Conservation (phyloP, 2,329 filamentous ascomycete genomes). For the Pochonia chlamydosporia region DNA sequence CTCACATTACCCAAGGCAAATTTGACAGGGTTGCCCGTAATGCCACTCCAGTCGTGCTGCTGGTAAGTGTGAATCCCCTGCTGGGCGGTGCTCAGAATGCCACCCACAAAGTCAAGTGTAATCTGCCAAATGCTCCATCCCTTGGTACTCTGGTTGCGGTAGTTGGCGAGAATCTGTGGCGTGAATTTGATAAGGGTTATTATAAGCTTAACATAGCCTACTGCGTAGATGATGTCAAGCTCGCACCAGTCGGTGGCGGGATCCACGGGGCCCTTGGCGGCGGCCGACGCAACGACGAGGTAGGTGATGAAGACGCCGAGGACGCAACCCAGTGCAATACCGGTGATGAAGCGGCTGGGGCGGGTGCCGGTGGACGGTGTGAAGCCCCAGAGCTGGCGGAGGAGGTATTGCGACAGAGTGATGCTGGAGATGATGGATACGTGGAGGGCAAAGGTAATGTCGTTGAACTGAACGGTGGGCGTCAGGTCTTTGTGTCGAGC, state of each 20-base stretch:
- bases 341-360: conserved; percentile 56
- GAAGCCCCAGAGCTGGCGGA: conserved; percentile 72
- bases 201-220: conserved; percentile 84
- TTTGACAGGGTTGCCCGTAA: conserved; percentile 90
- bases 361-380: conserved; percentile 49
- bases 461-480: conserved; percentile 84
- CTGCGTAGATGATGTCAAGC: conserved; percentile 59
- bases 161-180: conserved; percentile 80
- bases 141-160: conserved; percentile 72
- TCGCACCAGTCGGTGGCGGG: conserved; percentile 49
- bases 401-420: conserved; percentile 74
- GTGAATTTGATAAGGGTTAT: conserved; percentile 90
- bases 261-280: conserved; percentile 25
- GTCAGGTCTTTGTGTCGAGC: conserved; percentile 67
- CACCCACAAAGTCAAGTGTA: conserved; percentile 75
- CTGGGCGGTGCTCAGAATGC: conserved; percentile 75
- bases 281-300: conserved; percentile 35
- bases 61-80: conserved; percentile 79
- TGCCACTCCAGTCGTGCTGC: conserved; percentile 80
- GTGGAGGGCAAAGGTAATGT: conserved; percentile 82
- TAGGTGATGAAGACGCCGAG: conserved; percentile 49
- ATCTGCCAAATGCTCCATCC: conserved; percentile 88
- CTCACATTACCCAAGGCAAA: conserved; percentile 79
- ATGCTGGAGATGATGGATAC: conserved; percentile 67
- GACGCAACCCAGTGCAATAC: conserved; percentile 64